Percentiles rank a stretch among this genome's conserved stretches.
phyloP scores from a whole-genome alignment of 1,284 basidiomycete genomes.

The Paramarasmius palmivorus region DNA sequence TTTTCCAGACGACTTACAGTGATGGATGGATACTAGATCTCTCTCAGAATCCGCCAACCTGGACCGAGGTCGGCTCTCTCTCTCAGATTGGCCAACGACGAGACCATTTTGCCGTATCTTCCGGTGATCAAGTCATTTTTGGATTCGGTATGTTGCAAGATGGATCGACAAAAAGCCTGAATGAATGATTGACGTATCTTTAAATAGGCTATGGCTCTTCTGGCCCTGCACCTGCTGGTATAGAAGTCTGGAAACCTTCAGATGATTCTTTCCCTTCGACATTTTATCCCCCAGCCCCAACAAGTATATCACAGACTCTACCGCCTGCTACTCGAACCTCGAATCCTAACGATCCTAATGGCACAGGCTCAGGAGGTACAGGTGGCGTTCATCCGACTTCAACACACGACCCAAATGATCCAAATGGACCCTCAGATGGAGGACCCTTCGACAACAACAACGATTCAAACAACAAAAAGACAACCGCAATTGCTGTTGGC shows the following conservation, averaged over 20 bases:
- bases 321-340: slow-evolving; percentile 23
- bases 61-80: slow-evolving; percentile 54
- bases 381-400: slow-evolving; percentile 2
- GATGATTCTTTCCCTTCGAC: slow-evolving; percentile 19
- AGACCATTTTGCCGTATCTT: slow-evolving; percentile 71
- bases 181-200: slow-evolving; percentile 6
- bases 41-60: slow-evolving; percentile 51
- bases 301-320: slow-evolving; percentile 26
- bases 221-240: slow-evolving; percentile 47
- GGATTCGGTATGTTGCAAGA: slow-evolving; percentile 66
- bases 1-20: slow-evolving; percentile 51
- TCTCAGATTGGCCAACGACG: slow-evolving; percentile 59
- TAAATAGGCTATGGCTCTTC: slow-evolving; percentile 55
- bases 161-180: slow-evolving; percentile 8
- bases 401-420: not conserved
- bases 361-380: slow-evolving; percentile 12
- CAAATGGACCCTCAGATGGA: slow-evolving; percentile 16
- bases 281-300: slow-evolving; percentile 29
- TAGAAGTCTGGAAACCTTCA: slow-evolving; percentile 56
- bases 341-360: slow-evolving; percentile 5
- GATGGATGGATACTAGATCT: slow-evolving; percentile 82
- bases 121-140: slow-evolving; percentile 66
- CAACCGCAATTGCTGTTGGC: slow-evolving; percentile 56
- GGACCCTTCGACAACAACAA: slow-evolving; percentile 18
- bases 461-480: slow-evolving; percentile 26